Conservation (phyloP, 352 stramenopile species). For the Plasmopara viticola region DNA sequence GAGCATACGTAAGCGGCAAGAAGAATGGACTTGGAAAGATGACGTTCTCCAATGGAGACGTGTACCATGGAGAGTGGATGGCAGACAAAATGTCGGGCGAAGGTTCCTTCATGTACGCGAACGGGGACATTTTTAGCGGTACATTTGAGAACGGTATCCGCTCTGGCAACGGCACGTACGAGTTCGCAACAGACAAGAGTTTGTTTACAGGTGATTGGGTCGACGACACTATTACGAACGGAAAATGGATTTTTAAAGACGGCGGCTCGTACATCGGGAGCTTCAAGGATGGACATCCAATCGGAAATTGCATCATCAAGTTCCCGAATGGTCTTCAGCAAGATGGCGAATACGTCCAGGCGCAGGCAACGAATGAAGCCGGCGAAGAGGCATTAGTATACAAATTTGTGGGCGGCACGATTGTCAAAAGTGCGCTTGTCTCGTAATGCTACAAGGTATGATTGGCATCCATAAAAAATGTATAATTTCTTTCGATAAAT, state of each 20-base stretch:
- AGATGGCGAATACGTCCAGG: slow-evolving; percentile 78
- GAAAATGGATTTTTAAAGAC: slow-evolving; percentile 90
- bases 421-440: slow-evolving; percentile 54
- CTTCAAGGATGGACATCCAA: slow-evolving; percentile 84
- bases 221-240: slow-evolving; percentile 80
- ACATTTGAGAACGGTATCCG: slow-evolving; percentile 78
- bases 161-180: slow-evolving; percentile 83
- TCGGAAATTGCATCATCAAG: slow-evolving; percentile 83
- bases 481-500: no score
- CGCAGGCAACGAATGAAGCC: slow-evolving; percentile 30
- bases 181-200: slow-evolving; percentile 79
- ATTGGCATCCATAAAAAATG: no score
- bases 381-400: slow-evolving; percentile 47
- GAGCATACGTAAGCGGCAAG: slow-evolving; percentile 77
- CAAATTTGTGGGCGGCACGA: slow-evolving; percentile 65
- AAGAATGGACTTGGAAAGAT: slow-evolving; percentile 89
- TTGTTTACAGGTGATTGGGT: slow-evolving; percentile 83
- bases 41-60: slow-evolving; percentile 86
- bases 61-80: slow-evolving; percentile 87
- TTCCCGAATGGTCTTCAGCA: slow-evolving; percentile 85
- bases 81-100: slow-evolving; percentile 82
- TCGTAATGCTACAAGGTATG: background rate
- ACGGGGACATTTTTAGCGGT: slow-evolving; percentile 89
- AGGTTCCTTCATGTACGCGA: slow-evolving; percentile 88
- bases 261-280: slow-evolving; percentile 72